Base-by-base conservation (phyloP, 2,329 filamentous ascomycete genomes). In the Amauroascus niger region DNA sequence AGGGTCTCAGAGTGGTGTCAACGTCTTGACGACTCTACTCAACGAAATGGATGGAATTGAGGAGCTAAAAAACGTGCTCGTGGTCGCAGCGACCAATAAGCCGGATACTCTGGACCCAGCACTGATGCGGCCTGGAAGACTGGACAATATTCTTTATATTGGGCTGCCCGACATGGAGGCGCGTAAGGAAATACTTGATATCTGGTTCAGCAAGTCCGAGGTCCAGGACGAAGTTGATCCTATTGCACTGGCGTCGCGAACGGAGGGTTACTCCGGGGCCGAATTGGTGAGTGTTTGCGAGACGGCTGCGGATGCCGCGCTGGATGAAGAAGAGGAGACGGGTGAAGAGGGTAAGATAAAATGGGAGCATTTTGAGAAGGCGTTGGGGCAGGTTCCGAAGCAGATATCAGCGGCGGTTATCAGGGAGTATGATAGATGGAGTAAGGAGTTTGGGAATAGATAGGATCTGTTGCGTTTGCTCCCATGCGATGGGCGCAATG, bases 31-130 rank as follows among this genome's bases (percentile, higher is more conserved):
- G 0, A 94, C 90, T 1, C 74, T 97, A 26, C 78, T 97, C 4
- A 95, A 89, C 56, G 91, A 96, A 67, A 94, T 97, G 86, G 91
- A 96, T 65, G 91, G 91, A 45, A 95, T 96, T 61, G 88, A 95
- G 68, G 77, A 84, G 37, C 76, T 94, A 18, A 84, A 84, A 52
- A 87, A 87, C 54, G 89, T 97, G 0, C 79, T 94, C 55, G 84
- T 96, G 13, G 80, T 97, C 16, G 91, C 88, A 0, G 91, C 91
- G 1, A 97, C 91, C 0, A 97, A 97, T 71, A 82, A 88, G 51
- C 91, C 91, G 0, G 86, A 95, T 63, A 78, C 84, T 1, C 79
- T 97, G 18, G 91, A 97, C 65, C 81, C 87, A 0, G 91, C 91
- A 0, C 77, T 97, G 32, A 80, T 95, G 65, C 81, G 91, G 0